A percentile compares a stretch with the other conserved stretches of the same genome.
These are phyloP conservation scores for Penicillium cataractarum DNA, from an alignment of 495 filamentous ascomycete genomes.

Conservation along the genomic window DNA sequence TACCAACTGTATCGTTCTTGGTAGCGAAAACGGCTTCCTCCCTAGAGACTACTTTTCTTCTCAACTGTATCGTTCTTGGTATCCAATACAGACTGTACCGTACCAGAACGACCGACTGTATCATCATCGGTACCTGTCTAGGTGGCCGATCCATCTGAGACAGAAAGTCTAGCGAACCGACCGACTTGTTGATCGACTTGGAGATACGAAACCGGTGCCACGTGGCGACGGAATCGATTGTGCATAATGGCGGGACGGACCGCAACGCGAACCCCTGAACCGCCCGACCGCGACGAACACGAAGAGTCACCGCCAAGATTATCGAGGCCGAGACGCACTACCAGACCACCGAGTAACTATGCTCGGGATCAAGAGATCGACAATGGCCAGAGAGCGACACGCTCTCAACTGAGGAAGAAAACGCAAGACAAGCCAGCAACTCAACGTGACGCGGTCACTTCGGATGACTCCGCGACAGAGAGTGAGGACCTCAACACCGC, in stretches of 20 bases:
- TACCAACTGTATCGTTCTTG: no score
- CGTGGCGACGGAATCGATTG: no score
- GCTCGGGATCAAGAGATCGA: slow-evolving; percentile 10
- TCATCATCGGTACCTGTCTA: no score
- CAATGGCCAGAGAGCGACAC: neutral
- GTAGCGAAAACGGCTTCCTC: no score
- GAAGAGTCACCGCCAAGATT: slow-evolving; percentile 8
- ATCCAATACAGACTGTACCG: no score
- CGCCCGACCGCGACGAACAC: slow-evolving; percentile 5
- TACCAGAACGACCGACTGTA: no score
- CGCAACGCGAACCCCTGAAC: slow-evolving; percentile 29
- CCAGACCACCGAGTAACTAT: slow-evolving; percentile 13
- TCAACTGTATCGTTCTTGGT: no score
- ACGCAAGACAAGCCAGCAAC: slow-evolving; percentile 7
- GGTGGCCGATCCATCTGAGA: no score
- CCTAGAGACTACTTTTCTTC: no score
- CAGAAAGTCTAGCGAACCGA: no score
- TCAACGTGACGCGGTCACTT: slow-evolving; percentile 25
- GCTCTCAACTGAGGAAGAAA: neutral
- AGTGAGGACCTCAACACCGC: slow-evolving; percentile 20
- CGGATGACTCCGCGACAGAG: slow-evolving; percentile 23
- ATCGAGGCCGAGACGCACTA: slow-evolving; percentile 15
- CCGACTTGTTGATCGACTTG: no score
- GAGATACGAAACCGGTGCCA: no score
- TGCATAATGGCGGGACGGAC: slow-evolving; percentile 23